Evolutionary conservation across 495 filamentous ascomycete genomes (phyloP), one percentile per base, ranked within the genome.

Genomic region (Amphirosellinia nigrospora): DNA sequence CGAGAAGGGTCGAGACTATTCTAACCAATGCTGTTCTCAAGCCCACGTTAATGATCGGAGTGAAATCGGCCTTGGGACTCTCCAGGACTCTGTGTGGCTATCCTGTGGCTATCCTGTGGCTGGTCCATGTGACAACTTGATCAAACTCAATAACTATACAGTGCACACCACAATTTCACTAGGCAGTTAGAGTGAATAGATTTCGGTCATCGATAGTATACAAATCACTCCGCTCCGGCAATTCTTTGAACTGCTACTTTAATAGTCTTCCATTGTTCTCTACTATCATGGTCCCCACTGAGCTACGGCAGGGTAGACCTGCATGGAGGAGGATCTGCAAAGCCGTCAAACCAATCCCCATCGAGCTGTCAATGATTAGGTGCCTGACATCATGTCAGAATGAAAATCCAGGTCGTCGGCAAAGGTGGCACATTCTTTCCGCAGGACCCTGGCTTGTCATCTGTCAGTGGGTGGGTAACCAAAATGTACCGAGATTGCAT

Each of bases 401-500:
- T 15, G 36, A 32, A 26, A 41, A 38, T 10, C 61, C 61, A 50
- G 45, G 43, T 36, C 9, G 43, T 34, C 43, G 61, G 61, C 30
- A 50, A 11, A 50, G 6, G 30, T 50, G 61, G 61, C 28, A 64
- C 43, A 45, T 38, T 64, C 2, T 28, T 50, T 26, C 15, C 36
- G 41, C 45, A 30, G 26, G 21, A 46, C 60, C 60, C 60, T 41
- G 30, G 55, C 55, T 19, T 38, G 58, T 61, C 58, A 41, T 21
- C 61, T 64, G 61, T 36, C 61, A 48, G 1, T 19, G 41, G 28
- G 41, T 38, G 43, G 61, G 43, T 64, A 45, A 16, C 61, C 30
- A 43, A 64, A n/a, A 64, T 43, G 26, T 64, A 34, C 61, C 61
- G 61, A 50, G 45, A 64, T 64, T 64, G 30, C 45, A 23, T 21